Conservation (phyloP, 768 basidiomycete species). For the Hygrophorus russula region DNA sequence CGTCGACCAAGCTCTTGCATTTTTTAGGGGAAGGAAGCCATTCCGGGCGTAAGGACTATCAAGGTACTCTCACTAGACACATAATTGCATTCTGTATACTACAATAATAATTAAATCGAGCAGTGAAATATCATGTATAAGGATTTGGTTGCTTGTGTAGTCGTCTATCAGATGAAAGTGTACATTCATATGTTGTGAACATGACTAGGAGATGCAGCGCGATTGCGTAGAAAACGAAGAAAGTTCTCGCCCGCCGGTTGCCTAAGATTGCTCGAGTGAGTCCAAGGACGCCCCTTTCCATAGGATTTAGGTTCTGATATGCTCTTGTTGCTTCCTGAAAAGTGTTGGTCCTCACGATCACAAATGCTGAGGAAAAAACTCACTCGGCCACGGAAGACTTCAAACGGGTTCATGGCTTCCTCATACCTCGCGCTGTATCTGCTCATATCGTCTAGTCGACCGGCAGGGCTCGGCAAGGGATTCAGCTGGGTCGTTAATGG, state of each 20-base stretch:
- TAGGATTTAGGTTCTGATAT: slow-evolving; percentile 81
- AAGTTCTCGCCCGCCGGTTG: slow-evolving; percentile 79
- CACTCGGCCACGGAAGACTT: slow-evolving; percentile 91
- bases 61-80: slow-evolving; percentile 5
- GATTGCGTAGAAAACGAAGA: slow-evolving; percentile 82
- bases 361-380: slow-evolving; percentile 20
- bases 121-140: slow-evolving; percentile 21
- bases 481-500: slow-evolving; percentile 55
- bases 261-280: slow-evolving; percentile 82
- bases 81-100: slow-evolving; percentile 9
- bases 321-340: slow-evolving; percentile 87
- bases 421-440: slow-evolving; percentile 90
- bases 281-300: slow-evolving; percentile 80
- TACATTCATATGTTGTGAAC: slow-evolving; percentile 68
- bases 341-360: background rate
- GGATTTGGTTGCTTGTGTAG: slow-evolving; percentile 43
- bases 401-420: slow-evolving; percentile 96
- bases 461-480: slow-evolving; percentile 43
- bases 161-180: slow-evolving; percentile 36
- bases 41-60: slow-evolving; percentile 13
- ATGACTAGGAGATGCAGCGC: slow-evolving; percentile 74
- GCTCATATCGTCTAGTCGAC: slow-evolving; percentile 57
- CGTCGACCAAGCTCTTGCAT: slow-evolving; percentile 60
- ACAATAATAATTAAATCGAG: slow-evolving; percentile 6
- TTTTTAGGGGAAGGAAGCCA: slow-evolving; percentile 33